Evolutionary conservation across 2,329 filamentous ascomycete genomes (phyloP), one percentile per base, ranked within the genome.

Genomic region (Dendrostoma leiphaemia): DNA sequence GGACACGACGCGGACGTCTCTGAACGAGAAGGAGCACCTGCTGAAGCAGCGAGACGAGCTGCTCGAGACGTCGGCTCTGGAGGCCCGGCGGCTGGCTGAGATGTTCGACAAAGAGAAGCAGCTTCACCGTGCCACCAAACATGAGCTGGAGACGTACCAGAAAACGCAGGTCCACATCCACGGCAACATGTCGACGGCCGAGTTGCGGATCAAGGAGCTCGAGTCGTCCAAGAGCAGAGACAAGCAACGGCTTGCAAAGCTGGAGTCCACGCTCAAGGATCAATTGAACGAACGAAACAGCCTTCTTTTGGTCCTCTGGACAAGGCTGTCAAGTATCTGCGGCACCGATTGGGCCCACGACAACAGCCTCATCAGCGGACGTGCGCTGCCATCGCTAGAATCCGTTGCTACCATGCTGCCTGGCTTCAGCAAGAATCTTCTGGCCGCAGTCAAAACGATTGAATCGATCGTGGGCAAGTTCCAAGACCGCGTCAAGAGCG

Each of bases 301-400:
- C 57, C 77, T 99, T 49, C 80, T 97, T 17, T 82, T 97, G 21
- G 81, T 85, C n/a, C 76, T 97, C 5, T 99, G 94, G 94, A 93
- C 93, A 59, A 83, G 89, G 43, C 80, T 99, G 8, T 92, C 90
- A 3, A 80, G 84, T 0, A 80, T 97, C 40, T 97, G 94, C 64
- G 94, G 94, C 10, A 82, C 85, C 0, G 94, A 97, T 66, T 99
- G 94, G 93, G 84, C 89, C 4, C 89, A 96, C 68, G 85, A 88
- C 64, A 92, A 97, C 69, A 88, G 88, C 53, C 83, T 96, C 23
- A 89, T 97, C 66, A 93, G 94, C 64, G 90, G 91, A 19, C 89
- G 93, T 56, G 84, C 82, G 1, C 74, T 96, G 6, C 91, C 92
- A 0, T 91, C 88, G 12, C 79, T 95, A 31, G 93, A 97, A 64